Percentiles rank a stretch among this genome's conserved stretches.
phyloP scores from a whole-genome alignment of 1,139 yeast genomes.

The Sugiyamaella grinbergsii region DNA sequence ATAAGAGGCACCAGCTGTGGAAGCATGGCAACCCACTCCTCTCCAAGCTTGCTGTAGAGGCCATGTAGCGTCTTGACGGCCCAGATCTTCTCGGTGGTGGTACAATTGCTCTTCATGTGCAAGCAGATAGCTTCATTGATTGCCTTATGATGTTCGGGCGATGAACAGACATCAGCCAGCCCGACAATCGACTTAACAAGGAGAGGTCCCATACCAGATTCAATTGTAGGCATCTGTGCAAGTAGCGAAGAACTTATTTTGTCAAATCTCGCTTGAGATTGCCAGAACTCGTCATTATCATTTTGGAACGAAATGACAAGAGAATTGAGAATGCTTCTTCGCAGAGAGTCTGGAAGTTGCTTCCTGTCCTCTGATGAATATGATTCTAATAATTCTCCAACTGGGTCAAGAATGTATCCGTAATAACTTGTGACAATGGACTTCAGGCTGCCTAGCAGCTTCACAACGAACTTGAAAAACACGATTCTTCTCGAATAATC shows the following conservation, averaged over 20 bases:
- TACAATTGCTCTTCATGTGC: conserved; percentile 53
- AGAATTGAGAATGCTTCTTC: conserved; percentile 72
- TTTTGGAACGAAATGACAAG: conserved; percentile 77
- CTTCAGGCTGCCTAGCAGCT: conserved; percentile 78
- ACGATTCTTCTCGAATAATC: conserved; percentile 49
- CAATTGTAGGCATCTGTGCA: conserved; percentile 65
- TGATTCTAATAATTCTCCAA: conserved; percentile 39
- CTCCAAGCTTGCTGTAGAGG: conserved; percentile 89
- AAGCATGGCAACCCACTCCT: conserved; percentile 85
- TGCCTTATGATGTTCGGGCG: conserved; percentile 81
- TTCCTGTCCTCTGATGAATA: conserved; percentile 20
- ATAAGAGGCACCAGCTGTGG: conserved; percentile 95
- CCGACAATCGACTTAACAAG: conserved; percentile 79
- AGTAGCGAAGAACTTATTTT: conserved; percentile 63
- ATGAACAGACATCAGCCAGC: conserved; percentile 64
- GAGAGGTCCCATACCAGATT: conserved; percentile 59
- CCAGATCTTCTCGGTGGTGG: conserved; percentile 70
- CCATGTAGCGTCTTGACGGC: conserved; percentile 76
- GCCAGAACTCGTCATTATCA: conserved; percentile 95
- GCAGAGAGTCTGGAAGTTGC: conserved; percentile 49
- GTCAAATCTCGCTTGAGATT: conserved; percentile 81
- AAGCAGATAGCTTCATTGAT: conserved; percentile 57
- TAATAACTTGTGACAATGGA: conserved; percentile 86
- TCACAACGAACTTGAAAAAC: conserved; percentile 84
- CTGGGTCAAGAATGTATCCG: conserved; percentile 78